Percentiles rank a stretch among this genome's conserved stretches.
Evolutionary conservation across 345 rosid genomes (phyloP).

Genomic region (Crucihimalaya himalaica): DNA sequence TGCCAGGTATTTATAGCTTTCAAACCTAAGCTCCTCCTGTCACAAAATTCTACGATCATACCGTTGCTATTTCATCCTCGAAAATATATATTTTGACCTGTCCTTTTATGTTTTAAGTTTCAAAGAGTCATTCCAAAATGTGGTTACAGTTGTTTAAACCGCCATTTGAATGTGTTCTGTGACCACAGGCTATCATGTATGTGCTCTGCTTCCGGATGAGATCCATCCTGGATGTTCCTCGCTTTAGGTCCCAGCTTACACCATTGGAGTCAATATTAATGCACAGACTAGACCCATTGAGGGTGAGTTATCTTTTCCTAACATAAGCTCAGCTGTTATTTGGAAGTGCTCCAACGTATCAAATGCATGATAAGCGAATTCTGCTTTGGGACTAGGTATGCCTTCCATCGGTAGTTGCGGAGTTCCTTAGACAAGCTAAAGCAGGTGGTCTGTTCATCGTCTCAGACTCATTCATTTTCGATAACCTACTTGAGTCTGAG

Average conservation of each 20-base stretch:
- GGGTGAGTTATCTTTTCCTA: conserved; percentile 45
- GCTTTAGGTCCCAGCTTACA: conserved; percentile 62
- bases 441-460: conserved; percentile 62
- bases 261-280: conserved; percentile 64
- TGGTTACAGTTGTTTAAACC: neutral
- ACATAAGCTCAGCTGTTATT: neutral
- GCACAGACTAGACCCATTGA: conserved; percentile 68
- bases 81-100: neutral
- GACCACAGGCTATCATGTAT: conserved; percentile 77
- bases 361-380: neutral
- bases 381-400: conserved; percentile 59
- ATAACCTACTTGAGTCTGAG: conserved; percentile 62
- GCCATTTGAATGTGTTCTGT: conserved; percentile 8
- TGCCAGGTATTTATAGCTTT: conserved; percentile 63
- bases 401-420: conserved; percentile 74
- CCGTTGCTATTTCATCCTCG: neutral
- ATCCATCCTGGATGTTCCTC: conserved; percentile 62
- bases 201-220: conserved; percentile 89
- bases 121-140: neutral
- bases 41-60: neutral
- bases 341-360: neutral
- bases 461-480: conserved; percentile 51
- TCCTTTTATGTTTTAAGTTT: neutral
- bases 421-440: conserved; percentile 83
- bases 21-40: neutral